Conservation (phyloP, 768 basidiomycete genomes). For the Termitomyces eurrhizus region DNA sequence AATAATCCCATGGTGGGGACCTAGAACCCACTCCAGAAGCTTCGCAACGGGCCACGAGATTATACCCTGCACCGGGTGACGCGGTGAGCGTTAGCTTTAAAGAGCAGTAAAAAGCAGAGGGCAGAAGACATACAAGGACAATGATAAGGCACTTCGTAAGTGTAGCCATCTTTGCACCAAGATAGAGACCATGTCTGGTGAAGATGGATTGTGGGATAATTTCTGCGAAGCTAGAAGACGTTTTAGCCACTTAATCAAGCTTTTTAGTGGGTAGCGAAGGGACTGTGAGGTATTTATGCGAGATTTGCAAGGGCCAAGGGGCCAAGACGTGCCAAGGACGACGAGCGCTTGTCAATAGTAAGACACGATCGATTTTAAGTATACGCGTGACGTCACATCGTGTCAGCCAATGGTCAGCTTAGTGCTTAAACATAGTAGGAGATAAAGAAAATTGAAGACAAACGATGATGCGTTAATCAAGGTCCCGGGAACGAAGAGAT, state of each 20-base stretch:
- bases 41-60: conserved; percentile 87
- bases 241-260: neutral
- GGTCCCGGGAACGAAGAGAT: neutral
- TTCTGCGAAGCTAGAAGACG: conserved; percentile 65
- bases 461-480: neutral
- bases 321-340: neutral
- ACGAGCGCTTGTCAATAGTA: neutral
- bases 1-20: conserved; percentile 86
- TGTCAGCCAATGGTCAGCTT: neutral
- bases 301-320: neutral
- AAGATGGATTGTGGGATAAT: conserved; percentile 94
- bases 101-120: neutral
- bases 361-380: neutral
- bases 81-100: neutral
- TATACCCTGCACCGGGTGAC: conserved; percentile 42
- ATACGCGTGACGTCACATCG: neutral
- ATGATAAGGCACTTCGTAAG: conserved; percentile 68
- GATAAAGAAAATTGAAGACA: neutral
- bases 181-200: conserved; percentile 83
- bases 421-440: neutral
- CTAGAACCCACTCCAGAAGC: conserved; percentile 71
- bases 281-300: neutral
- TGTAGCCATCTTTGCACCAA: conserved; percentile 79
- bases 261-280: neutral
- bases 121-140: conserved; percentile 45